Evolutionary conservation across 805 yeast genomes (phyloP), one percentile per base, ranked within the genome.

Genomic region (Monosporozyma siamensis): DNA sequence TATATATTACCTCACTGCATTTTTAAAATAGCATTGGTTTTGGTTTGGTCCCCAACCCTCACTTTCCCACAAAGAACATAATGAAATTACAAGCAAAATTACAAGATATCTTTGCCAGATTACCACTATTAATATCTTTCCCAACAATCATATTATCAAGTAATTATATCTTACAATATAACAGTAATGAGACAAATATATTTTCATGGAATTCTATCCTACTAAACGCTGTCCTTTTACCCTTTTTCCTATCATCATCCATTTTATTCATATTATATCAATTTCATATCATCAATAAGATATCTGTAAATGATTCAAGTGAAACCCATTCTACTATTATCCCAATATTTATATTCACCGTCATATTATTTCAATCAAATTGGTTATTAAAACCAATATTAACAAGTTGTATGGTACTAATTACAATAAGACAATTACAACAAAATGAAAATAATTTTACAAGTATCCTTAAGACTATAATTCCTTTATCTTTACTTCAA

Each of bases 111-210:
- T 41, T 59, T 25, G 49, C 59, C 5, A 51, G 50, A 34, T 51
- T 61, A 11, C 66, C 66, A 12, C 35, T 61, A 39, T 34, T 59
- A 25, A 48, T 61, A 14, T 53, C 63, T 25, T 57, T 53, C 43
- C 64, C 66, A 21, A 58, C 65, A 6, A 49, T 61, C 22, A 48
- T 61, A 9, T 44, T 61, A 29, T 55, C 65, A 24, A 51, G 55
- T 44, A 51, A 48, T 38, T 42, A 58, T 29, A 51, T 60, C 17
- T 41, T 58, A 31, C 50, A n/a, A 3, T 22, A 27, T 22, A 8
- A 23, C 17, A 22, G 18, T 21, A 17, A 22, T 20, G 23, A 35
- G 12, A 26, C n/a, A n/a, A n/a, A 29, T 29, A 29, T 29, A 29
- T 29, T 29, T 20, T 11, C 14, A 3, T 29, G 8, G 8, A 29